phyloP scores from a whole-genome alignment of 495 filamentous ascomycete species.

The Xylaria grammica region DNA sequence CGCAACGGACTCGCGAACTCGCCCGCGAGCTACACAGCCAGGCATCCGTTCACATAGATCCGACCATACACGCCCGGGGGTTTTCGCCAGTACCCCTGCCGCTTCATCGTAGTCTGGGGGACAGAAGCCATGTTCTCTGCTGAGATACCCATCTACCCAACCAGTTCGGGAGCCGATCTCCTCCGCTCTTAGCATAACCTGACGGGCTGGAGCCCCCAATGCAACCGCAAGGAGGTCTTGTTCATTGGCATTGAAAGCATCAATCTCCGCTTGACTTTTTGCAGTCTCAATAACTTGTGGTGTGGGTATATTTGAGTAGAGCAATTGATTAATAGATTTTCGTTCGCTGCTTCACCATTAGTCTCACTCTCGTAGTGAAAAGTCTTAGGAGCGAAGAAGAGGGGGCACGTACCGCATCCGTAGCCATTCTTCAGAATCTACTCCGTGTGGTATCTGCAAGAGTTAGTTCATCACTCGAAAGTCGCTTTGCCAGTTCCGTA shows the following conservation, averaged over 20 bases:
- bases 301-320: constrained; percentile 7
- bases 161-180: constrained; percentile 56
- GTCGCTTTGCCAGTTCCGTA: constrained; percentile 27
- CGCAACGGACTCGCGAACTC: constrained; percentile 54
- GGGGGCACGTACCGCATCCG: neutral
- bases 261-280: constrained; percentile 42
- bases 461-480: neutral
- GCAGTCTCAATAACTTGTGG: constrained; percentile 32
- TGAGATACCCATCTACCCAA: constrained; percentile 60
- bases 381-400: neutral
- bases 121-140: constrained; percentile 55
- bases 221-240: constrained; percentile 56
- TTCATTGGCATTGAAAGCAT: constrained; percentile 50
- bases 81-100: constrained; percentile 50
- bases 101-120: constrained; percentile 55
- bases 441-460: neutral
- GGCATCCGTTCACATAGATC: constrained; percentile 61
- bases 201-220: constrained; percentile 56
- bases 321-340: constrained; percentile 1
- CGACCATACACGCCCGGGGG: constrained; percentile 57
- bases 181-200: constrained; percentile 58
- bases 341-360: neutral
- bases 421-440: constrained; percentile 6
- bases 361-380: neutral
- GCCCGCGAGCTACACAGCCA: constrained; percentile 54